These are phyloP conservation scores for Tylopilus sp. DNA, from an alignment of 768 basidiomycete species.

Conservation along the genomic window DNA sequence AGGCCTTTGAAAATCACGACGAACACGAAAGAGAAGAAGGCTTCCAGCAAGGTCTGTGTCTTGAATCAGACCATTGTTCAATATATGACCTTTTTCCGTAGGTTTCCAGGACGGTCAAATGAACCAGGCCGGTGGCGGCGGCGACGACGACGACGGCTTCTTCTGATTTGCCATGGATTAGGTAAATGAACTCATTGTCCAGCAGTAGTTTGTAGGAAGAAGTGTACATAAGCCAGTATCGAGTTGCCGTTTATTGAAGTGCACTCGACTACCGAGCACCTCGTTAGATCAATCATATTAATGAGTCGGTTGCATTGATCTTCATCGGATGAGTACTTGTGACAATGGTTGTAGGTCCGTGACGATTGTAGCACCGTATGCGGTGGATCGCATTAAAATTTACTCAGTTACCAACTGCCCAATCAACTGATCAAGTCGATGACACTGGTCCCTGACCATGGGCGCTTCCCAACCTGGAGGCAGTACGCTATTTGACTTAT, in stretches of 20 bases:
- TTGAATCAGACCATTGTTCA: conserved; percentile 1
- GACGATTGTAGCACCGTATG: no score
- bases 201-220: conserved; percentile 14
- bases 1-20: conserved; percentile 46
- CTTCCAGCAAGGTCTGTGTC: conserved; percentile 34
- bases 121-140: neutral
- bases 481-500: neutral
- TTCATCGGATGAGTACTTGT: no score
- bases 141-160: neutral
- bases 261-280: neutral
- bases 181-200: neutral
- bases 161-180: conserved; percentile 5
- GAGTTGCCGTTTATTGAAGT: neutral
- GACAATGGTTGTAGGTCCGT: no score
- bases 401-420: neutral
- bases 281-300: no score
- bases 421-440: neutral
- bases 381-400: no score
- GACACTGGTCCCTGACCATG: no score
- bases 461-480: neutral
- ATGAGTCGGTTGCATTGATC: no score
- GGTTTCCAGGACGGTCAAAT: conserved; percentile 18
- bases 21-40: conserved; percentile 30
- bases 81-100: conserved; percentile 14
- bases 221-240: conserved; percentile 4